These are phyloP conservation scores for Oryza nivara DNA, from an alignment of 176 grass and related monocot genomes.

Conservation along the genomic window DNA sequence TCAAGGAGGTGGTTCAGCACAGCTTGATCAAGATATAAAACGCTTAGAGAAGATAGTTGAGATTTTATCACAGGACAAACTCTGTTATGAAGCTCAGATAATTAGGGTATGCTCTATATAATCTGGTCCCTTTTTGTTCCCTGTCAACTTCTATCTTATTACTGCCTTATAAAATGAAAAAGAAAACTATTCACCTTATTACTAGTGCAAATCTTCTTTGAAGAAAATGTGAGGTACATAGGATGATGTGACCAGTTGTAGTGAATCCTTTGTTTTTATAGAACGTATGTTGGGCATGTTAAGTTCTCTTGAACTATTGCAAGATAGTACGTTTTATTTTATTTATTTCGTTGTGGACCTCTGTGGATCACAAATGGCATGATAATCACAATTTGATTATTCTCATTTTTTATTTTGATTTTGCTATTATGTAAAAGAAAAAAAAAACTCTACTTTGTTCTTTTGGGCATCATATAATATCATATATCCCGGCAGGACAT, in stretches of 20 bases:
- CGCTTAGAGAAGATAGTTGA: conserved; percentile 85
- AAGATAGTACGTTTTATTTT: not conserved
- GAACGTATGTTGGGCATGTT: conserved; percentile 21
- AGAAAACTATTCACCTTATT: not conserved
- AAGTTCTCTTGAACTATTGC: not conserved
- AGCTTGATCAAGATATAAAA: conserved; percentile 92
- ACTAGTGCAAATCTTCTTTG: conserved; percentile 7
- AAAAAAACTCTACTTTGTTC: not conserved
- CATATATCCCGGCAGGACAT: not conserved
- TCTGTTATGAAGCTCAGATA: conserved; percentile 96
- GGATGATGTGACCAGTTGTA: not conserved
- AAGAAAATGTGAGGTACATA: conserved; percentile 6
- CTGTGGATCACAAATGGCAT: not conserved
- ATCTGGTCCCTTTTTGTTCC: conserved; percentile 19
- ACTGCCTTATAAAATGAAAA: not conserved
- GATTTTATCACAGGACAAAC: conserved; percentile 78
- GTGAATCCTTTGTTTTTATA: conserved; percentile 19
- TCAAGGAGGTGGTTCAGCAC: conserved; percentile 72
- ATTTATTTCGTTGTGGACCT: not conserved
- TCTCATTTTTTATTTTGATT: not conserved
- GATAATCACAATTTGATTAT: not conserved
- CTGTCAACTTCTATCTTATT: conserved; percentile 5
- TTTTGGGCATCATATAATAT: not conserved
- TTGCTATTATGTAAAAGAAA: not conserved
- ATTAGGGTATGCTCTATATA: conserved; percentile 67